Evolutionary conservation across 1,139 yeast genomes (phyloP), one percentile per base, ranked within the genome.

Genomic region (Nakaseomyces bracarensis): DNA sequence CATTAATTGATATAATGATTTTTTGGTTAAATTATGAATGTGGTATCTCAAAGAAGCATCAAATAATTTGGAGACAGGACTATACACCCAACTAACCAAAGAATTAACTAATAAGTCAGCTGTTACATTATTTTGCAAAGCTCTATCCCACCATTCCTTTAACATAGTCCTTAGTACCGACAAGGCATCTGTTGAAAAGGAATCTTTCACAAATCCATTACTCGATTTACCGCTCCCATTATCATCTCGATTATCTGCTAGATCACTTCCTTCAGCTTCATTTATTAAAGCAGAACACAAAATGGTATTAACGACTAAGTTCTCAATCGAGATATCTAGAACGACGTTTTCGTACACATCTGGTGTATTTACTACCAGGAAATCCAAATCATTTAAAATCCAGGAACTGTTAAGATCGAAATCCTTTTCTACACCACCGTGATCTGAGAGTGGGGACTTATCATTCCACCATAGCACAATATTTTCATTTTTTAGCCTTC

Each of bases 381-480:
- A 78, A 26, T 77, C 80, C 39, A 80, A 66, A 29, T 72, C 74
- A 44, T 82, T 93, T 55, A 76, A 74, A 15, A 66, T 56, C 44
- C 63, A 56, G 46, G 50, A 52, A 15, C 58, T 50, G 9, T 58
- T 54, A 5, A 57, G 50, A 41, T 58, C 60, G 41, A 51, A 58
- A 53, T 85, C 95, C 53, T 72, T 75, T 58, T 87, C 93, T 41
- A 70, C 62, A 0, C 96, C 96, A 30, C 96, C 96, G 57, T 77
- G 82, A 57, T 86, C 96, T 0, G 96, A 94, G 36, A 74, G 64
- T 1, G 94, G 85, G 3, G 49, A 44, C 28, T 71, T 72, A 2
- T 79, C 74, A 0, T 95, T 84, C 97, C 98, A 89, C 98, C 98
- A 93, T 38, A 91, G 65, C 2, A 89, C 82, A 41, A 85, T 74